Conservation (phyloP, 2,329 filamentous ascomycete species). For the Sordariomycetes sp. region DNA sequence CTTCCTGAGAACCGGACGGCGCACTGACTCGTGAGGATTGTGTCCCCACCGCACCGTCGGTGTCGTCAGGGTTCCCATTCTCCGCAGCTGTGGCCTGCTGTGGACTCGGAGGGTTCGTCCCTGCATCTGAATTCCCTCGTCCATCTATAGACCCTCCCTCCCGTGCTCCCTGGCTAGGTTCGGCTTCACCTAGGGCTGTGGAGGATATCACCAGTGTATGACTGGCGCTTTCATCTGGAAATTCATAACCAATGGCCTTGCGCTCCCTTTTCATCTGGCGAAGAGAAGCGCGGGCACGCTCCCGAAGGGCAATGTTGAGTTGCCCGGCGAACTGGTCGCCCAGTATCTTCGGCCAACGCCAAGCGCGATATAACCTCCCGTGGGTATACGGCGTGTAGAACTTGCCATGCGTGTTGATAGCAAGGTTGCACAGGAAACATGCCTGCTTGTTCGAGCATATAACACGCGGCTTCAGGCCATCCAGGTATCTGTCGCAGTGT, state of each 20-base stretch:
- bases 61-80: no score
- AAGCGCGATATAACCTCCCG: constrained; percentile 31
- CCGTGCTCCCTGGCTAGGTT: background rate
- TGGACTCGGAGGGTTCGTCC: background rate
- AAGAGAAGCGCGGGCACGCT: background rate
- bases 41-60: no score
- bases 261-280: background rate
- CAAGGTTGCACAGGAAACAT: constrained; percentile 38
- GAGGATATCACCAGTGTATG: background rate
- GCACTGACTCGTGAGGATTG: no score
- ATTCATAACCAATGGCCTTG: background rate
- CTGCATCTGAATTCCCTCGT: background rate
- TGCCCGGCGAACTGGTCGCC: background rate
- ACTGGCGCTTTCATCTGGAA: background rate
- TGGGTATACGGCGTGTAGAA: constrained; percentile 30
- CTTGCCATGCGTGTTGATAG: constrained; percentile 28
- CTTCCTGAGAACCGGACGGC: no score
- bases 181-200: background rate
- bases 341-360: constrained; percentile 25
- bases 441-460: constrained; percentile 38
- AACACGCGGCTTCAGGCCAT: constrained; percentile 22
- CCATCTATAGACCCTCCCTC: background rate
- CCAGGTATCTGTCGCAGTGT: constrained; percentile 23
- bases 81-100: no score
- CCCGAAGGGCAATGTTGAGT: background rate